These are phyloP conservation scores for Solanum stenotomum DNA, from an alignment of 257 asterid genomes.

Conservation along the genomic window DNA sequence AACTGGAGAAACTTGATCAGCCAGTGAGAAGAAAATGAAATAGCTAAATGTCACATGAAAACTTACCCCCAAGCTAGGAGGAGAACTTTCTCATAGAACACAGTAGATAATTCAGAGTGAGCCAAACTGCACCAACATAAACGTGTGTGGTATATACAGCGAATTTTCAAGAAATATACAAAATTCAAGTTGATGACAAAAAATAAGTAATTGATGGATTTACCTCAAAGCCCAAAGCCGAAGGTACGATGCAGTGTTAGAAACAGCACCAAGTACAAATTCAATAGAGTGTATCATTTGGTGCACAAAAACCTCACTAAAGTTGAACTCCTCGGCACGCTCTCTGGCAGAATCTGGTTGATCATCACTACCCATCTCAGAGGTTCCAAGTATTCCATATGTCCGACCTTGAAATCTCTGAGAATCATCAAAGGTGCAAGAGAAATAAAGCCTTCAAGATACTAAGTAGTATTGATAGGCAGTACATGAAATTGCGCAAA, in stretches of 20 bases:
- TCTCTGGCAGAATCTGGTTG: slow-evolving; percentile 63
- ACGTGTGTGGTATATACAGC: neutral
- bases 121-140: slow-evolving; percentile 56
- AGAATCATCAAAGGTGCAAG: slow-evolving; percentile 1
- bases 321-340: slow-evolving; percentile 59
- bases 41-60: neutral
- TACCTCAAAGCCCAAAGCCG: slow-evolving; percentile 96
- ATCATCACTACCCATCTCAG: slow-evolving; percentile 55
- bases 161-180: neutral
- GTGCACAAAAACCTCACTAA: slow-evolving; percentile 90
- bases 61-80: slow-evolving; percentile 92
- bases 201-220: neutral
- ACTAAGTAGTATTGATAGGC: neutral
- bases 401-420: slow-evolving; percentile 89
- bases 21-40: neutral
- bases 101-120: slow-evolving; percentile 86
- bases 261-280: slow-evolving; percentile 90
- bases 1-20: neutral
- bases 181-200: neutral
- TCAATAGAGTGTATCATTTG: slow-evolving; percentile 93
- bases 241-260: slow-evolving; percentile 91
- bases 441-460: neutral
- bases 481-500: neutral
- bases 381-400: slow-evolving; percentile 68
- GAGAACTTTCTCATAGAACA: slow-evolving; percentile 84